Evolutionary conservation across 75 land plant species (phyloP).

Genomic region (Cupressus sempervirens): DNA sequence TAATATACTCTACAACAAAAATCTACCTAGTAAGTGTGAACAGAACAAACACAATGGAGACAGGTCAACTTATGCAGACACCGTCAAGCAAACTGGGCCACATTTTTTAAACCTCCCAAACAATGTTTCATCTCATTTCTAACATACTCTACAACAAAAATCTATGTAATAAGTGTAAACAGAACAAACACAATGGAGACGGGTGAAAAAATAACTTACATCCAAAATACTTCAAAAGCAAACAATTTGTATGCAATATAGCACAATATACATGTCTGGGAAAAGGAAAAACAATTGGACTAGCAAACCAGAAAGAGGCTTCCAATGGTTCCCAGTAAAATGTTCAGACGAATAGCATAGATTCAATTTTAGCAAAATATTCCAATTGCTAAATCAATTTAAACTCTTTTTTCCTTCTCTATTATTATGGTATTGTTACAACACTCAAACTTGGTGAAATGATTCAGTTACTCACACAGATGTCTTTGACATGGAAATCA

Average conservation of each 20-base stretch:
- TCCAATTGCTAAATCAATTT: background rate
- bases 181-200: background rate
- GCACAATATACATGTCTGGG: background rate
- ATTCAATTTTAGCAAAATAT: background rate
- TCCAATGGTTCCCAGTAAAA: background rate
- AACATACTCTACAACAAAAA: background rate
- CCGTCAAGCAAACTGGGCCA: background rate
- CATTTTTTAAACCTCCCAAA: background rate
- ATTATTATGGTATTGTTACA: background rate
- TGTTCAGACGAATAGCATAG: background rate
- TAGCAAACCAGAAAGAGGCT: background rate
- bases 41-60: background rate
- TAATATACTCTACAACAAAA: background rate
- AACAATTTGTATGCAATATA: background rate
- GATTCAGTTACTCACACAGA: background rate
- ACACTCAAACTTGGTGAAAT: background rate
- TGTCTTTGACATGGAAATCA: background rate
- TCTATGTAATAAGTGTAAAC: background rate
- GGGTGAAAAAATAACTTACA: background rate
- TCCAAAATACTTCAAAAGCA: background rate
- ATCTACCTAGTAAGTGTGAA: background rate
- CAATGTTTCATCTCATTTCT: background rate
- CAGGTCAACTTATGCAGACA: background rate
- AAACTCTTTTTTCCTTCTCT: background rate
- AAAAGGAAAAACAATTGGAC: background rate